Percentiles rank a stretch among this genome's conserved stretches.
phyloP scores from a whole-genome alignment of 345 rosid species.

The Lepidium africanum region DNA sequence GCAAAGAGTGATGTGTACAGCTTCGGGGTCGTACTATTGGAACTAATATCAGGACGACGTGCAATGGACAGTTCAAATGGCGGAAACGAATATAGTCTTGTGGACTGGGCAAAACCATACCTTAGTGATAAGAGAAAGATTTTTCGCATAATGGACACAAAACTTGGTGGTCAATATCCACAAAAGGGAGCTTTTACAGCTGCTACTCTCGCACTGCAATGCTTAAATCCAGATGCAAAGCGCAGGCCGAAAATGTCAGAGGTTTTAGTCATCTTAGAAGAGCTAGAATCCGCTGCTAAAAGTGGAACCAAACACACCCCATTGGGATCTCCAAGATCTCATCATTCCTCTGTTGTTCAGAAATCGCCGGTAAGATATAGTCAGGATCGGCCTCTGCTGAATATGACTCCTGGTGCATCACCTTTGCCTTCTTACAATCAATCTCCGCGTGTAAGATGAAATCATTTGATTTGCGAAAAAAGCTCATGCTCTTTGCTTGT shows the following conservation, averaged over 20 bases:
- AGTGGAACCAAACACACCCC: conserved; percentile 12
- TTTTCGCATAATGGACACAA: conserved; percentile 65
- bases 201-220: conserved; percentile 49
- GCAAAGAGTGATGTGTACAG: conserved; percentile 66
- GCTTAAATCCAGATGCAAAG: conserved; percentile 52
- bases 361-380: conserved; percentile 45
- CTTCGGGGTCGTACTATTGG: conserved; percentile 66
- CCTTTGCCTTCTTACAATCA: conserved; percentile 52
- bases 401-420: conserved; percentile 47
- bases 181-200: conserved; percentile 49
- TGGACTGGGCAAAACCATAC: conserved; percentile 72
- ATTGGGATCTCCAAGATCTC: conserved; percentile 21
- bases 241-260: conserved; percentile 59
- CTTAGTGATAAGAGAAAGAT: conserved; percentile 52
- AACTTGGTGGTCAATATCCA: conserved; percentile 65
- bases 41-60: conserved; percentile 52
- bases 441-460: conserved; percentile 42
- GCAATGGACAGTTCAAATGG: conserved; percentile 44
- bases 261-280: conserved; percentile 41
- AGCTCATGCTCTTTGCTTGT: background rate
- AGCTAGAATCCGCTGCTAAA: conserved; percentile 22
- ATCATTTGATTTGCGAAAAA: background rate
- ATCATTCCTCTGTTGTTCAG: conserved; percentile 21
- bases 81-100: conserved; percentile 54
- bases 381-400: conserved; percentile 43